Conservation (phyloP, 306 rosid species). For the Sechiopsis laciniata region DNA sequence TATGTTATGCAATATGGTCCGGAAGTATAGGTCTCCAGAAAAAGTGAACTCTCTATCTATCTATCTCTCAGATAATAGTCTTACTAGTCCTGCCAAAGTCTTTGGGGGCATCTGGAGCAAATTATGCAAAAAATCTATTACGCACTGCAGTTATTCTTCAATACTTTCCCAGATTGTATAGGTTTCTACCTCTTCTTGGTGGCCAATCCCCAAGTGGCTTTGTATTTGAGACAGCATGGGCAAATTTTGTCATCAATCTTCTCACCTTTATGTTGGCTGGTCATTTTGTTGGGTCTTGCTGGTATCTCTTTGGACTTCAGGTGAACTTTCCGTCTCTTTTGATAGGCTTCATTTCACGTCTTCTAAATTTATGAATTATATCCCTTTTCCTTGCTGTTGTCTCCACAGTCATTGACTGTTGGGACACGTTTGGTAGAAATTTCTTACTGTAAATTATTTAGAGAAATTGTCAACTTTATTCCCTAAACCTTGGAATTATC, state of each 20-base stretch:
- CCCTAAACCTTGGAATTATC: background rate
- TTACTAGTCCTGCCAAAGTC: slow-evolving; percentile 34
- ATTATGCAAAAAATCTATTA: slow-evolving; percentile 61
- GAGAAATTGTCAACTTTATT: background rate
- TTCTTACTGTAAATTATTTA: background rate
- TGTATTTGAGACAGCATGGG: slow-evolving; percentile 76
- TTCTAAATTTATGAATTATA: background rate
- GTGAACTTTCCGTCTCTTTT: slow-evolving; percentile 28
- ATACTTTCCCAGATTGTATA: slow-evolving; percentile 62
- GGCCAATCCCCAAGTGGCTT: slow-evolving; percentile 70
- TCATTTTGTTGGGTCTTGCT: slow-evolving; percentile 71
- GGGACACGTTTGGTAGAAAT: background rate
- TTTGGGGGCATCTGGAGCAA: slow-evolving; percentile 65
- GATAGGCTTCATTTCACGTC: slow-evolving; percentile 13
- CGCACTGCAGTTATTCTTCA: slow-evolving; percentile 56
- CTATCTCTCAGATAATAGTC: slow-evolving; percentile 48
- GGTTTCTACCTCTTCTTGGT: slow-evolving; percentile 53
- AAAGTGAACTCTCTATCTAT: background rate
- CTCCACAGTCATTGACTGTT: background rate
- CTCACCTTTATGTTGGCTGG: slow-evolving; percentile 57
- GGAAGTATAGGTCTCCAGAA: background rate
- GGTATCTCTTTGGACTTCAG: slow-evolving; percentile 87
- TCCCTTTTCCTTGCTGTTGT: background rate
- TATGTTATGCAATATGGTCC: background rate
- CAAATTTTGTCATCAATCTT: slow-evolving; percentile 69